Evolutionary conservation across 2,329 filamentous ascomycete genomes (phyloP), one percentile per base, ranked within the genome.

Genomic region (Talaromyces atroroseus): DNA sequence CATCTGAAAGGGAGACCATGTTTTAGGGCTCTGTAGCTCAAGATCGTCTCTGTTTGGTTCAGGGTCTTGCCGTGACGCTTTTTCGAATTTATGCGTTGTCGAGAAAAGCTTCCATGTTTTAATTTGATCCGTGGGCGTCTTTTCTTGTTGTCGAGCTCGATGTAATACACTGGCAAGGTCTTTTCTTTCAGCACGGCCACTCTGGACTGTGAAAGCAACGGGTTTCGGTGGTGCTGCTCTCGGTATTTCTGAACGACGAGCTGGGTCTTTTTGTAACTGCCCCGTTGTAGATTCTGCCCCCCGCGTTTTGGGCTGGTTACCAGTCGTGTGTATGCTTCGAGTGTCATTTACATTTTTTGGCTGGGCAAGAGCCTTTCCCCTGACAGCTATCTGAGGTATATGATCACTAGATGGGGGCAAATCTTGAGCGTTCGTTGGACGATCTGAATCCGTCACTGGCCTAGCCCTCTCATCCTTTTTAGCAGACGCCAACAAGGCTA

Each of bases 41-140:
- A 76, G 49, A 44, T 71, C 62, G 18, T 59, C 65, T 21, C 69
- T 64, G 59, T 74, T 64, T 16, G 74, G 74, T n/a, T 63, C 61
- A 42, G 64, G 66, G 32, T 76, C 73, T 34, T 63, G 57, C 7
- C 58, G 59, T 45, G 66, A 62, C n/a, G 65, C 62, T 54, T 73
- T 73, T 47, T 71, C 62, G 47, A 66, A 63, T 54, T 60, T 67
- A 52, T 66, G 56, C 32, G 62, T 63, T 3, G 63, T 65, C 10
- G 65, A 69, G 5, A 70, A 45, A 42, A 62, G 66, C 21, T 50
- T 34, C 51, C 52, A 58, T 26, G 56, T 38, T 42, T 54, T 58
- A 18, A 11, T 48, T 26, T 54, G 44, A 16, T 54, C 56, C 12
- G 56, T 18, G n/a, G 56, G 23, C 16, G 14, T 20, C n/a, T 49